These are phyloP conservation scores for Malus orientalis DNA, from an alignment of 306 rosid species.

Conservation along the genomic window DNA sequence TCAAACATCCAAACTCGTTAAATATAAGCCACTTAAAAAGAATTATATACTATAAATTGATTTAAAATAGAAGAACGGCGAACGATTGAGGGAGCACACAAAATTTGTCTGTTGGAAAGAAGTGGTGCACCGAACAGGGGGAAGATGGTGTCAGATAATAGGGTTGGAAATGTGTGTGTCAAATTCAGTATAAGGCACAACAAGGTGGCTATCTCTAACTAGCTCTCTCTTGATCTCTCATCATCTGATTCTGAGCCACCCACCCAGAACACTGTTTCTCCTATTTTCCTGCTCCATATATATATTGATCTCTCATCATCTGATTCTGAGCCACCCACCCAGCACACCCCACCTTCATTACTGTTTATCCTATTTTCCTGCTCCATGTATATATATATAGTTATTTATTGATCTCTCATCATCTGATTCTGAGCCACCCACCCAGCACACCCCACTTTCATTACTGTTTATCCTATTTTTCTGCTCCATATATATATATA, in stretches of 20 bases:
- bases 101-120: not conserved
- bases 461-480: too few relatives aligned
- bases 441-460: too few relatives aligned
- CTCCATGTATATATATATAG: not conserved
- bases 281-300: not conserved
- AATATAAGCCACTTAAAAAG: too few relatives aligned
- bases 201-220: not conserved
- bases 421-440: too few relatives aligned
- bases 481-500: not conserved
- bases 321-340: slow-evolving; percentile 15
- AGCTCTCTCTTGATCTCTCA: not conserved
- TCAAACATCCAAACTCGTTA: too few relatives aligned
- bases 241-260: slow-evolving; percentile 9
- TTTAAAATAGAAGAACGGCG: too few relatives aligned
- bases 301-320: not conserved
- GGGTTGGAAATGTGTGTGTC: slow-evolving; percentile 34
- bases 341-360: not conserved
- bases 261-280: slow-evolving; percentile 7
- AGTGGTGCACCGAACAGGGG: not conserved
- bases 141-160: slow-evolving; percentile 12
- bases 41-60: too few relatives aligned
- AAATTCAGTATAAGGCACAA: slow-evolving; percentile 21
- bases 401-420: too few relatives aligned
- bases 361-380: not conserved
- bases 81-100: not conserved